A percentile compares a stretch with the other conserved stretches of the same genome.
Evolutionary conservation across 2,329 filamentous ascomycete genomes (phyloP).

Genomic region (Achaetomium macrosporum): DNA sequence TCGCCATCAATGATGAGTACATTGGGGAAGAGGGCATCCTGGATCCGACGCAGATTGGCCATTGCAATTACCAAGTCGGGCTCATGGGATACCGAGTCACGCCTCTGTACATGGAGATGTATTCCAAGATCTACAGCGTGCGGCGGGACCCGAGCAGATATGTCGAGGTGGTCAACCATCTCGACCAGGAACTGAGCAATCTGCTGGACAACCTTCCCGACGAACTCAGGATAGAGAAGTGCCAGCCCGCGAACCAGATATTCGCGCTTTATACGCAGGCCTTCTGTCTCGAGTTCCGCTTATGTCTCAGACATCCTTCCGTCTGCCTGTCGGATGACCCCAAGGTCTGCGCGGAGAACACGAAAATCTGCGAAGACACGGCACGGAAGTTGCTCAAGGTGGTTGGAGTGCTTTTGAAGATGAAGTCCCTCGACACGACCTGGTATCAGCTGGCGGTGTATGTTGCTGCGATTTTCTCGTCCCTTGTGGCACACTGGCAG

Average conservation of each 20-base stretch:
- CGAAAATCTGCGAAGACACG: constrained; percentile 60
- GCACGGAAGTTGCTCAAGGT: constrained; percentile 58
- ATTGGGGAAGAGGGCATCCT: constrained; percentile 58
- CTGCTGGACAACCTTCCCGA: constrained; percentile 53
- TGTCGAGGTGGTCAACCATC: constrained; percentile 52
- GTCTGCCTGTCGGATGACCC: constrained; percentile 51
- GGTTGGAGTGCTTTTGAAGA: constrained; percentile 52
- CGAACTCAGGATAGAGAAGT: constrained; percentile 47
- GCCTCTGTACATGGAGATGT: constrained; percentile 66
- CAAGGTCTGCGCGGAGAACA: constrained; percentile 54
- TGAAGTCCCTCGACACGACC: constrained; percentile 68
- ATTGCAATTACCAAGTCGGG: constrained; percentile 62
- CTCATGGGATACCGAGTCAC: constrained; percentile 60
- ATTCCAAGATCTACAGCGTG: constrained; percentile 68
- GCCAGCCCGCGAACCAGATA: constrained; percentile 39
- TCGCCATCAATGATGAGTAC: constrained; percentile 64
- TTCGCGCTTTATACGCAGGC: constrained; percentile 50
- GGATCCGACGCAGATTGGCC: constrained; percentile 46
- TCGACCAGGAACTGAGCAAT: constrained; percentile 60
- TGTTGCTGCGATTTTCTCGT: constrained; percentile 66
- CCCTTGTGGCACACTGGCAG: constrained; percentile 63
- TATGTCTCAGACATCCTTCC: constrained; percentile 57
- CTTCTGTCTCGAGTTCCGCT: constrained; percentile 51
- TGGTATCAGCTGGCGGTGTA: constrained; percentile 72
- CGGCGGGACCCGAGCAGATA: constrained; percentile 59